Conservation (phyloP, 805 yeast genomes). For the Kodamaea laetipori region DNA sequence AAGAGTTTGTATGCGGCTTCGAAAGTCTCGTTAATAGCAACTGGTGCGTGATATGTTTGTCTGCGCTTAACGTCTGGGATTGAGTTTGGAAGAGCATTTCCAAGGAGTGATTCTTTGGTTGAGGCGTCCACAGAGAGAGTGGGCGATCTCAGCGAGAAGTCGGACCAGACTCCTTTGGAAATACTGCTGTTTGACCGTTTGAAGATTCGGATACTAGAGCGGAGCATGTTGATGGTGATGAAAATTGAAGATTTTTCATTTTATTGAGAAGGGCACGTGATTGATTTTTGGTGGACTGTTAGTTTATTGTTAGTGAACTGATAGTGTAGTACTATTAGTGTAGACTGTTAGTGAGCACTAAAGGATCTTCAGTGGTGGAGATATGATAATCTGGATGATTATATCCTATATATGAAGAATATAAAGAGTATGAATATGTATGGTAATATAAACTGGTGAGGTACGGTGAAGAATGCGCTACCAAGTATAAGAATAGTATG, state of each 20-base stretch:
- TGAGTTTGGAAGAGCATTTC: slow-evolving; percentile 46
- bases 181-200: slow-evolving; percentile 1
- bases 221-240: slow-evolving; percentile 6
- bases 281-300: slow-evolving; percentile 1
- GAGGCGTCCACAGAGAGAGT: slow-evolving; percentile 17
- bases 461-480: no score
- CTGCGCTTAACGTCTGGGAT: slow-evolving; percentile 45
- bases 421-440: no score
- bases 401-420: no score
- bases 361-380: no score
- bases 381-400: no score
- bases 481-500: no score
- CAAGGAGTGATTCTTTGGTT: slow-evolving; percentile 21
- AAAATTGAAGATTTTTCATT: slow-evolving; percentile 5
- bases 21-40: slow-evolving; percentile 70
- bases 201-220: slow-evolving; percentile 2
- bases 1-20: slow-evolving; percentile 64
- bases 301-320: no score
- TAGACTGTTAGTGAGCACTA: neutral
- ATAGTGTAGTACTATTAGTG: no score
- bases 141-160: slow-evolving; percentile 31
- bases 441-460: no score
- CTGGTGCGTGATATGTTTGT: slow-evolving; percentile 65
- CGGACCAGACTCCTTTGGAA: slow-evolving; percentile 34
- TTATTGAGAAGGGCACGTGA: neutral